A percentile compares a stretch with the other conserved stretches of the same genome.
These are phyloP conservation scores for Mycosphaerella arachidis DNA, from an alignment of 2,329 filamentous ascomycete genomes.

Conservation along the genomic window DNA sequence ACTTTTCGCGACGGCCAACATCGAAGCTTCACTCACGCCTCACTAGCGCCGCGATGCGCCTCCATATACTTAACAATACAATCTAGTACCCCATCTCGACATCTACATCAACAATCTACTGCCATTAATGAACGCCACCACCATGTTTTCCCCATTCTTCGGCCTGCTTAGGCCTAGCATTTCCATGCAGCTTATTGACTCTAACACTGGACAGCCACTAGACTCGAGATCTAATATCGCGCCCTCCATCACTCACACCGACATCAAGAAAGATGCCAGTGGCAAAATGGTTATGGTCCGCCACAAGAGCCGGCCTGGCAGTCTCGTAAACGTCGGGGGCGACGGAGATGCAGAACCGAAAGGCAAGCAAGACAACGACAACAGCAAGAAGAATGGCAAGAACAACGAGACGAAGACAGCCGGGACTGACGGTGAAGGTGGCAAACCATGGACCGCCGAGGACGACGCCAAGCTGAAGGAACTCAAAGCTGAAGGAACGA, in stretches of 20 bases:
- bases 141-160: conserved; percentile 10
- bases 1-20: not conserved
- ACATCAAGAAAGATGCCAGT: conserved; percentile 24
- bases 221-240: conserved; percentile 5
- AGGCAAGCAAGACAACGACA: conserved; percentile 4
- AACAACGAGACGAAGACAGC: not conserved
- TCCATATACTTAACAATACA: not conserved
- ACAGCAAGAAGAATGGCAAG: not conserved
- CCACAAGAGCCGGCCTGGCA: conserved; percentile 16
- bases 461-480: conserved; percentile 38
- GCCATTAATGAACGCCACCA: not conserved
- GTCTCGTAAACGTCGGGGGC: not conserved
- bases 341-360: conserved; percentile 25
- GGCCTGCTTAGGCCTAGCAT: conserved; percentile 15
- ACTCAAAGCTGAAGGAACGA: conserved; percentile 9
- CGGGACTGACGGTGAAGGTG: conserved; percentile 3
- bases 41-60: not conserved
- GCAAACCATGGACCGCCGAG: conserved; percentile 28
- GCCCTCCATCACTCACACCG: conserved; percentile 19
- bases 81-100: not conserved
- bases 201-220: conserved; percentile 30
- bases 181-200: conserved; percentile 21
- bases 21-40: not conserved
- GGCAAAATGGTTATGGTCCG: conserved; percentile 25
- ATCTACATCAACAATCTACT: not conserved